phyloP scores from a whole-genome alignment of 2,329 filamentous ascomycete species.

The Pyrenochaeta sp. region DNA sequence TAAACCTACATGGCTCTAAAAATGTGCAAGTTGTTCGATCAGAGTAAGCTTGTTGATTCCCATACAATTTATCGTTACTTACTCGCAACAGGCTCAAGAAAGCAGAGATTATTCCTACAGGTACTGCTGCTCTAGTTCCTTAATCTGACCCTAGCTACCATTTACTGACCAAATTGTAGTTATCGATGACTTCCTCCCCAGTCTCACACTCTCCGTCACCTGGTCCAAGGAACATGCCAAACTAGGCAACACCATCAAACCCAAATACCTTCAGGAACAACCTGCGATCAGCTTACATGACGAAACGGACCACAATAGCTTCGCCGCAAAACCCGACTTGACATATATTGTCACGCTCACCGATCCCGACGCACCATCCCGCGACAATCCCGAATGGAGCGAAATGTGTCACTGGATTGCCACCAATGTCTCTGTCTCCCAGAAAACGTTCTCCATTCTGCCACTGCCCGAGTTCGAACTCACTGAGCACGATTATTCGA shows the following conservation, averaged over 20 bases:
- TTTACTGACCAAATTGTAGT: slow-evolving; percentile 51
- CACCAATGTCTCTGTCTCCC: slow-evolving; percentile 45
- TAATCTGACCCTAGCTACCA: not conserved
- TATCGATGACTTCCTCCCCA: slow-evolving; percentile 67
- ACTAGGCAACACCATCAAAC: slow-evolving; percentile 64
- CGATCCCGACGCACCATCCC: slow-evolving; percentile 66
- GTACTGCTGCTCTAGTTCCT: slow-evolving; percentile 18
- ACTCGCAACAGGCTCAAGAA: slow-evolving; percentile 41
- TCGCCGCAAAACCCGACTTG: slow-evolving; percentile 31
- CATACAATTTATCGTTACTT: not conserved
- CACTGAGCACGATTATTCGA: slow-evolving; percentile 9
- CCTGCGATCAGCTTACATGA: slow-evolving; percentile 54
- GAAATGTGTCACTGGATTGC: slow-evolving; percentile 67
- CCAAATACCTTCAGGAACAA: slow-evolving; percentile 52
- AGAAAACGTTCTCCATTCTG: slow-evolving; percentile 30
- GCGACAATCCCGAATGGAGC: slow-evolving; percentile 62
- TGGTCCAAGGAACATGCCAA: slow-evolving; percentile 53
- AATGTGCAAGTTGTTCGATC: slow-evolving; percentile 37
- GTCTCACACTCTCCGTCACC: slow-evolving; percentile 59
- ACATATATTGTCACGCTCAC: slow-evolving; percentile 62
- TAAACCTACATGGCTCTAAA: slow-evolving; percentile 20
- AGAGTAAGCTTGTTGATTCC: slow-evolving; percentile 27
- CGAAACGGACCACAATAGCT: slow-evolving; percentile 30
- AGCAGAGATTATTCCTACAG: slow-evolving; percentile 53
- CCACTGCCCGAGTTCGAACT: slow-evolving; percentile 35